Conservation (phyloP, 129 eudicot genomes). For the Glebionis coronaria region DNA sequence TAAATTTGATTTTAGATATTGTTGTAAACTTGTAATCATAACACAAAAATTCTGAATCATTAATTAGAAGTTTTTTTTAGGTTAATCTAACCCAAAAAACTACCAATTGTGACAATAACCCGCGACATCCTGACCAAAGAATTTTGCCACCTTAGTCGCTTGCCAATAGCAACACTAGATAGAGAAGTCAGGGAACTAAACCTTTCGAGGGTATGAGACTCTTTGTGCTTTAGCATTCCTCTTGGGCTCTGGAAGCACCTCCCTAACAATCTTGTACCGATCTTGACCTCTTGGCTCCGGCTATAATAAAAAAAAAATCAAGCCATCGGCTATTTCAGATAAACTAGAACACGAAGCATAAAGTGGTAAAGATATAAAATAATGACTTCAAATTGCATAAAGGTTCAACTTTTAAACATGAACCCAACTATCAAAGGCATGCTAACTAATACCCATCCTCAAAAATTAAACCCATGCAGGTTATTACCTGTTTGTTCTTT, state of each 20-base stretch:
- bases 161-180: not conserved
- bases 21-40: too few relatives aligned
- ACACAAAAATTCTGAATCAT: too few relatives aligned
- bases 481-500: conserved; percentile 55
- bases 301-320: not conserved
- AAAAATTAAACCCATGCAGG: not conserved
- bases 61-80: too few relatives aligned
- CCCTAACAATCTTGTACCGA: conserved; percentile 51
- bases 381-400: not conserved
- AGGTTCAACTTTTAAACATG: conserved; percentile 7
- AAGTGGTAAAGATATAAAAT: not conserved
- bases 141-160: too few relatives aligned
- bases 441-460: not conserved
- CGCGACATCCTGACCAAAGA: too few relatives aligned
- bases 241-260: conserved; percentile 51
- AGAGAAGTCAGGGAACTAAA: conserved; percentile 18
- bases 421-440: not conserved
- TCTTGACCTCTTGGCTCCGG: conserved; percentile 55
- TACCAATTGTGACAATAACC: too few relatives aligned
- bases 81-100: too few relatives aligned
- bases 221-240: conserved; percentile 36
- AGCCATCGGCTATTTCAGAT: not conserved
- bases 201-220: conserved; percentile 63
- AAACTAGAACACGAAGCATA: not conserved
- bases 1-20: too few relatives aligned